Base-by-base conservation (phyloP, 805 yeast genomes). In the Saccharomycopsis olivae region DNA sequence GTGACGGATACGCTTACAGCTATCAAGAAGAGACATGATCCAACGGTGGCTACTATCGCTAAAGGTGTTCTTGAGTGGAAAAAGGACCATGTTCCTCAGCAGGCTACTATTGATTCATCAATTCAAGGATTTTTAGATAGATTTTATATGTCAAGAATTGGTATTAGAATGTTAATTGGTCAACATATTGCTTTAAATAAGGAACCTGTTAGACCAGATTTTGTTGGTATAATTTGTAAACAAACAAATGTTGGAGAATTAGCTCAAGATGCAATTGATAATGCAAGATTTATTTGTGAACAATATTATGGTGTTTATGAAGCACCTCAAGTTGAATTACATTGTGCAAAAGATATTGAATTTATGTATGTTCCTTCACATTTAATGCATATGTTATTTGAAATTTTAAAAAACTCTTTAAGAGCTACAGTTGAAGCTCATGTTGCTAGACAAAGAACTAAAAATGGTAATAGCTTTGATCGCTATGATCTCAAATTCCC, bases 341-440 rank as follows among this genome's bases (percentile, higher is more conserved):
- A 81, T 48, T 84, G 92, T 47, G 79, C 83, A 15, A 72, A 74
- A 16, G 81, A 82, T 54, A 71, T 86, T 51, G 73, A 73, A 40
- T 86, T 87, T 60, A 82, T 85, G 85, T 86, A 86, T 54, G 94
- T 87, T 10, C 95, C 95, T 2, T 95, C 95, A 10, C 95, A 86
- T 62, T 68, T 86, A 55, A 79, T 83, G 52, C 96, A 86, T 54
- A 86, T 87, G 88, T 60, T 87, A 8, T 87, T 85, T 57, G 96
- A 86, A 61, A 81, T 86, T 5, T 66, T 86, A 57, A 86, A 86
- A 55, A 86, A 86, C 63, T 81, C 94, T 15, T 65, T 86, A 40
- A 64, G 96, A 28, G 96, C 96, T 11, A 88, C 94, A 0, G 87
- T 86, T 37, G 96, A 86, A 58, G 76, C 75, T 46, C 83, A 79